A percentile compares a stretch with the other conserved stretches of the same genome.
phyloP scores from a whole-genome alignment of 345 rosid genomes.

The Toxicodendron radicans region DNA sequence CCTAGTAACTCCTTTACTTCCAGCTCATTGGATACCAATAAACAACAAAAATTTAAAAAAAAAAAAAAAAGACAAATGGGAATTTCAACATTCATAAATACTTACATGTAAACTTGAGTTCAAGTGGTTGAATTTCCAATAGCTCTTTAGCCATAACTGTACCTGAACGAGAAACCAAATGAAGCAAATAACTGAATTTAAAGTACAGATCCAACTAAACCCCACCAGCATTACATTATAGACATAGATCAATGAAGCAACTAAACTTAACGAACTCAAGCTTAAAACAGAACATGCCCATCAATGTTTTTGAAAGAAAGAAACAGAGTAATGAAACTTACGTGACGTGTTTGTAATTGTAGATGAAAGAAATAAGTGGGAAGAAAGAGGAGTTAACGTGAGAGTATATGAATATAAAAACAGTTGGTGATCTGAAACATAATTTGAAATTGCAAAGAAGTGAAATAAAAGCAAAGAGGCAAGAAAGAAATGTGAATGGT shows the following conservation, averaged over 20 bases:
- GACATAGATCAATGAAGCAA: not conserved
- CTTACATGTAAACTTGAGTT: slow-evolving; percentile 49
- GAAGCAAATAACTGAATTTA: not conserved
- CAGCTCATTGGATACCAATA: not conserved
- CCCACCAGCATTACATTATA: not conserved
- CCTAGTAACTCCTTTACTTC: not conserved
- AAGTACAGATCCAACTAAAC: not conserved
- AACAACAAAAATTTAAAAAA: not conserved
- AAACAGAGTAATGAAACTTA: not conserved
- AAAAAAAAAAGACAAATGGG: not conserved
- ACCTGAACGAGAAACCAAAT: not conserved
- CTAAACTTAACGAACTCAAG: not conserved
- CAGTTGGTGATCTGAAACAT: slow-evolving; percentile 17
- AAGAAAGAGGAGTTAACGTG: not conserved
- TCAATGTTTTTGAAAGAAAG: not conserved
- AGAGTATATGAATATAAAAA: not conserved
- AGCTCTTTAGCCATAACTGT: slow-evolving; percentile 42
- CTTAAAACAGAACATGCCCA: not conserved
- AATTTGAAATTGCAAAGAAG: not conserved
- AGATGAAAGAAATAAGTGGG: no score
- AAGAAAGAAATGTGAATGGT: not conserved
- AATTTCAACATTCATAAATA: not conserved
- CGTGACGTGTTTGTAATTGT: not conserved
- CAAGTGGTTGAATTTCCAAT: slow-evolving; percentile 45
- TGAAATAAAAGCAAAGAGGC: not conserved